Evolutionary conservation across 371 early-diverging fungal species (phyloP).

Genomic region (Syncephalastrum monosporum): DNA sequence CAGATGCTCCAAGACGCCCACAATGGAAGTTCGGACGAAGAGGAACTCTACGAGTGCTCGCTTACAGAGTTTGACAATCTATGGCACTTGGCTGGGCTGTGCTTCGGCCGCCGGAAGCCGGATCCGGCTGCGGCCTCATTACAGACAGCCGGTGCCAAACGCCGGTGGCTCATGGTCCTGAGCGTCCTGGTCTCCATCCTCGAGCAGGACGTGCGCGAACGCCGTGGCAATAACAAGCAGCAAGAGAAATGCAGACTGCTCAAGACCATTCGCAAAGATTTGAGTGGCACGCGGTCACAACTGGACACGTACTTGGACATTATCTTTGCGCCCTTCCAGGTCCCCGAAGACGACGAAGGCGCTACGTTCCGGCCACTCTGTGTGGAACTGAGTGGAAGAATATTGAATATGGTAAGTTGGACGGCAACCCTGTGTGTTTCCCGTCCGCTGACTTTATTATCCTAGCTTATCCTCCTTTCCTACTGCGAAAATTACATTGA

Average conservation of each 20-base stretch:
- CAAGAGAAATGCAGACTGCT: constrained; percentile 13
- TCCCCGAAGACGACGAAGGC: neutral
- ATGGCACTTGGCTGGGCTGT: constrained; percentile 13
- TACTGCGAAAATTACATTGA: constrained; percentile 15
- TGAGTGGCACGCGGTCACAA: constrained; percentile 12
- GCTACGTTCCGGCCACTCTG: neutral
- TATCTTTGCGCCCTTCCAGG: constrained; percentile 13
- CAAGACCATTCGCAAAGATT: constrained; percentile 9
- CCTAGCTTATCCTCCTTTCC: constrained; percentile 14
- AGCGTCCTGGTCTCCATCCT: constrained; percentile 12
- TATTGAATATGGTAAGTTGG: constrained; percentile 18
- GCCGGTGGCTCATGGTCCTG: constrained; percentile 12
- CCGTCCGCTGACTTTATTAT: neutral
- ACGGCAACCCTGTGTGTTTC: no score
- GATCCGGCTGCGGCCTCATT: neutral
- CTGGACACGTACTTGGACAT: constrained; percentile 22
- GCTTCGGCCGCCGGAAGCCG: constrained; percentile 2
- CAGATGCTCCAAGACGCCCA: constrained; percentile 2
- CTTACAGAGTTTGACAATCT: constrained; percentile 19
- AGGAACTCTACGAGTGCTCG: constrained; percentile 10
- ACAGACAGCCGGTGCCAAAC: constrained; percentile 3
- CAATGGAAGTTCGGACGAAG: constrained; percentile 13
- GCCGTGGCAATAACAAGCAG: constrained; percentile 9
- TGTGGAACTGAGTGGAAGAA: constrained; percentile 14
- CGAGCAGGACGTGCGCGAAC: constrained; percentile 14